These are phyloP conservation scores for Polytolypa hystricis DNA, from an alignment of 2,329 filamentous ascomycete genomes.

Conservation along the genomic window DNA sequence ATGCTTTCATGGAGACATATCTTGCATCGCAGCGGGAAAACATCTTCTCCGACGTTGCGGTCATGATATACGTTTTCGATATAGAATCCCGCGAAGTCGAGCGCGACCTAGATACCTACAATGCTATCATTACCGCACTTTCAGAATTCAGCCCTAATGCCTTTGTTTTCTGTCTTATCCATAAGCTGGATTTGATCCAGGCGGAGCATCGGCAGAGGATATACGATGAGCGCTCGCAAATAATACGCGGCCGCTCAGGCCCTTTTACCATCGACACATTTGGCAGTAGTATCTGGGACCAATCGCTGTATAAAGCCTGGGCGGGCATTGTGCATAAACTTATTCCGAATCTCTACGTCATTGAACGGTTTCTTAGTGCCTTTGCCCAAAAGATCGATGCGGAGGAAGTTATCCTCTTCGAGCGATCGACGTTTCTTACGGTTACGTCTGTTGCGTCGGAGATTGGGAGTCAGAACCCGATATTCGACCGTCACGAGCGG, in stretches of 20 bases:
- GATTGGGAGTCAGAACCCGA: conserved; percentile 69
- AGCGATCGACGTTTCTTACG: conserved; percentile 89
- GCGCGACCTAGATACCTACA: conserved; percentile 84
- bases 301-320: conserved; percentile 96
- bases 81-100: conserved; percentile 93
- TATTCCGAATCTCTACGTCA: conserved; percentile 82
- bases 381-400: conserved; percentile 81
- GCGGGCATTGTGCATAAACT: conserved; percentile 95
- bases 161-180: conserved; percentile 86
- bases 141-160: conserved; percentile 71
- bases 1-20: conserved; percentile 98
- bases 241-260: conserved; percentile 66
- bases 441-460: conserved; percentile 82
- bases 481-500: conserved; percentile 83
- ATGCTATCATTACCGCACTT: conserved; percentile 77
- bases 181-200: conserved; percentile 97
- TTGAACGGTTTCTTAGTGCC: conserved; percentile 73
- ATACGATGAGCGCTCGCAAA: conserved; percentile 70
- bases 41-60: conserved; percentile 92
- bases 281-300: conserved; percentile 96
- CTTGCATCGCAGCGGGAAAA: conserved; percentile 89
- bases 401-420: conserved; percentile 87
- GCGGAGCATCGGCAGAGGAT: conserved; percentile 65
- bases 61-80: conserved; percentile 98
- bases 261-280: conserved; percentile 73